Evolutionary conservation across 2,329 filamentous ascomycete species (phyloP), one percentile per base, ranked within the genome.

Genomic region (Epichloe baconii): DNA sequence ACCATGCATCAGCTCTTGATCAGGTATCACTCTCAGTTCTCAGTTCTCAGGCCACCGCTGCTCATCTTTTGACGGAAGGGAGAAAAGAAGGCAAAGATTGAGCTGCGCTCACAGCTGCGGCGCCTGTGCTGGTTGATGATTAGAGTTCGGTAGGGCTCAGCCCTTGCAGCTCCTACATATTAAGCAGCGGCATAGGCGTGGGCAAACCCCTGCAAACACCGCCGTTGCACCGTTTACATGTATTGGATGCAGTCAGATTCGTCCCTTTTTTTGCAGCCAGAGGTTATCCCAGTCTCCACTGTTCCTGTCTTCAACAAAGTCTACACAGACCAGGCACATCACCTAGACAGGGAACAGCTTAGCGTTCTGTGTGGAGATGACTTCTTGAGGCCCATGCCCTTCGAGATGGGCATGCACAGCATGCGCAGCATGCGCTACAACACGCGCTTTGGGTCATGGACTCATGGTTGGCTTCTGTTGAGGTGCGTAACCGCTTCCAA

Each of bases 391-490:
- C 34, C 51, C n/a, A 17, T 37, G 44, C 31, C 38, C 38, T 38
- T 47, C 12, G 34, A 31, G 41, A 21, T 21, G 34, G 19, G 11
- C 34, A 44, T 35, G 50, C 46, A 35, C 21, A 38, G 40, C 23
- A 48, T 52, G 40, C 19, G 19, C 21, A 38, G 40, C 23, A 48
- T 52, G 49, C 46, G 50, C 50, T 52, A 44, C 23, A 34, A 45
- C 23, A 49, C 49, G 44, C 46, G 50, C 50, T 52, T 52, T 52
- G 44, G 23, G 40, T 38, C 45, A 40, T 48, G 5, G 4, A 31
- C 37, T 38, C 45, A 40, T 48, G 5, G 4, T 31, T 43, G 34
- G 50, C 34, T 41, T 47, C 10, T 26, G 2, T 26, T 26, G 7
- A 26, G 23, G 7, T 3, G 23, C 23, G 23, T 26, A 26, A 8